Base-by-base conservation (phyloP, 164 flowering plant genomes). In the Chimonanthus salicifolius region DNA sequence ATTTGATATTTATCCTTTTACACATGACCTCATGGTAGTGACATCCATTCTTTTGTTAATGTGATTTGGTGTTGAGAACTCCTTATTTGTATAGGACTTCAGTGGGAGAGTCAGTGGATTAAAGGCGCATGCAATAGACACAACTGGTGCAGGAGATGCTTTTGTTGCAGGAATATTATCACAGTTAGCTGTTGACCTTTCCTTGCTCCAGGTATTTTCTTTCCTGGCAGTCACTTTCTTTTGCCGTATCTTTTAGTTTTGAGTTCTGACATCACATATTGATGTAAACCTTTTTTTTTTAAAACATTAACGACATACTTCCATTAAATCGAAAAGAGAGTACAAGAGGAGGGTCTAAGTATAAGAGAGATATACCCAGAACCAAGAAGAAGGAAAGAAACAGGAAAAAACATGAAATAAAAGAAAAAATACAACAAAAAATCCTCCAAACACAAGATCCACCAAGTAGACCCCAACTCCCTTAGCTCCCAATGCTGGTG, bases 61-160 rank as follows among this genome's bases (percentile, higher is more conserved):
- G 51, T 62, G 51, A 13, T 45, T 43, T 60, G 47, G 46, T 15
- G 49, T 60, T 54, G 60, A 54, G 62, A 33, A 43, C 7, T 74
- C 21, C 49, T 74, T 33, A 51, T 13, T 10, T 70, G 60, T 79
- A 21, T 85, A 94, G 99, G 90, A 88, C 4, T 92, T 95, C 74
- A 89, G 71, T 76, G 99, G 99, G 62, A 84, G 94, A 79, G 93
- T 89, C 5, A 67, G 74, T 48, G 98, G 97, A 66, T 50, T 95
- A 62, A 88, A 85, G 74, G 99, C 90, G 77, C 87, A 92, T 64
- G 87, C 89, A 51, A 88, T 95, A n/a, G 99, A 95, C 78, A 88
- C 96, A 6, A 95, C 99, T 47, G 99, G 99, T 64, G 99, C 99
- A 43, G 98, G 99, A 44, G 98, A 95, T 87, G 98, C 99, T 60